phyloP scores from a whole-genome alignment of 148 eudicot species.

The Nepenthes mirabilis region DNA sequence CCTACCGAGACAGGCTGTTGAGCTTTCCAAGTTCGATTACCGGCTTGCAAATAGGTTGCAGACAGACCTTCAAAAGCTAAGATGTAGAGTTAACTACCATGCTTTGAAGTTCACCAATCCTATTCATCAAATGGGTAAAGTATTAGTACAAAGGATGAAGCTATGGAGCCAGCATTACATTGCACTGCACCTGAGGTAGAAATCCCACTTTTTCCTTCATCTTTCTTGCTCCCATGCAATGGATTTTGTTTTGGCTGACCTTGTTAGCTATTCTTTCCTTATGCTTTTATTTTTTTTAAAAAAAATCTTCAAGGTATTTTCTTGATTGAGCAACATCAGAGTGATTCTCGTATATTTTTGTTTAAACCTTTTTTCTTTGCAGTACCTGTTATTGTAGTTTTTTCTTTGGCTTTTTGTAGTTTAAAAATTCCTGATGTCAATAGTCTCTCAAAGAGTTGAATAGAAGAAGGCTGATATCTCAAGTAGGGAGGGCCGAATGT shows the following conservation, averaged over 20 bases:
- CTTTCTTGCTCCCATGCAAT: not conserved
- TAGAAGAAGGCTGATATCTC: no score
- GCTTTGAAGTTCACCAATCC: conserved; percentile 73
- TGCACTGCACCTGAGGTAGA: conserved; percentile 88
- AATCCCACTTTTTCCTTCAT: not conserved
- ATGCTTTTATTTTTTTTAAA: not conserved
- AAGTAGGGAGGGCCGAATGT: no score
- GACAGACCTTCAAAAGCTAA: conserved; percentile 82
- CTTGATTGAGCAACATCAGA: no score
- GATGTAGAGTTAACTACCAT: conserved; percentile 91
- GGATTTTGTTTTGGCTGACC: not conserved
- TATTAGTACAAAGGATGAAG: conserved; percentile 67
- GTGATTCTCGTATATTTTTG: no score
- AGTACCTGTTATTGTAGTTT: no score
- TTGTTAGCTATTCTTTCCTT: not conserved
- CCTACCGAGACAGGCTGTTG: conserved; percentile 59
- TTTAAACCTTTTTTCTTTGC: no score
- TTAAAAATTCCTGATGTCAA: no score
- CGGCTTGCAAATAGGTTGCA: conserved; percentile 84
- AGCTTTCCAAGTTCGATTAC: conserved; percentile 89
- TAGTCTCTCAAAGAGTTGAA: no score
- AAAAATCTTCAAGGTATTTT: no score
- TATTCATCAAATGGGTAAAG: conserved; percentile 63
- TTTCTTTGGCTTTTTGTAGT: no score
- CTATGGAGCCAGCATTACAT: conserved; percentile 65